Percentiles rank a stretch among this genome's conserved stretches.
phyloP scores from a whole-genome alignment of 2,329 filamentous ascomycete species.

The Hawksworthiomyces lignivorus region DNA sequence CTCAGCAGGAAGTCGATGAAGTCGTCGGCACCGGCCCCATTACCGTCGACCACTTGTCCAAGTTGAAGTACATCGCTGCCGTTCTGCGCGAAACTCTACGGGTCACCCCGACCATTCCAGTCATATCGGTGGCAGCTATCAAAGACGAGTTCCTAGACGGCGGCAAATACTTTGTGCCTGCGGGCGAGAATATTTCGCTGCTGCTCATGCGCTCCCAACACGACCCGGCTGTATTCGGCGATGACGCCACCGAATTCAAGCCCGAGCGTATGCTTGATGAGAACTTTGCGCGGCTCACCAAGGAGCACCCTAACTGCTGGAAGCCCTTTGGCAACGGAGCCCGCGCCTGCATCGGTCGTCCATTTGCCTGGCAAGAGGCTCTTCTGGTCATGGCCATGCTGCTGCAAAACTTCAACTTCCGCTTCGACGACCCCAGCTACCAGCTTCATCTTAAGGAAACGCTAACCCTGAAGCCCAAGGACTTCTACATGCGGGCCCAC shows the following conservation, averaged over 20 bases:
- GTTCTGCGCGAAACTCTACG: constrained; percentile 48
- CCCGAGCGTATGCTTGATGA: constrained; percentile 58
- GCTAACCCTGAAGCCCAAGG: too few species aligned
- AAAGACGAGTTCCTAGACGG: too few species aligned
- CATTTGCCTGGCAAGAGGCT: constrained; percentile 48
- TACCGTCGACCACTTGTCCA: constrained; percentile 37
- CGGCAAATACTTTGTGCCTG: constrained; percentile 34
- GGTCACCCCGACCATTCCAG: constrained; percentile 38
- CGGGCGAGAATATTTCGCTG: constrained; percentile 45
- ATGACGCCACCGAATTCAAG: constrained; percentile 48
- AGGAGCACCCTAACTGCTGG: constrained; percentile 33
- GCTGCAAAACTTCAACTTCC: constrained; percentile 62
- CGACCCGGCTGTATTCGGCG: constrained; percentile 49
- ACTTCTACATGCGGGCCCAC: too few species aligned
- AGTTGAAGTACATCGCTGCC: constrained; percentile 46
- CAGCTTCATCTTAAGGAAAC: constrained; percentile 43
- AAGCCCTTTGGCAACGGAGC: too few species aligned
- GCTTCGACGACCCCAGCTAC: constrained; percentile 52
- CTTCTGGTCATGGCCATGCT: constrained; percentile 43
- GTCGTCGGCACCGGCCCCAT: constrained; percentile 39
- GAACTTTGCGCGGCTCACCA: constrained; percentile 30
- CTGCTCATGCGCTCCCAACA: constrained; percentile 40
- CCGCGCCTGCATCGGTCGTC: constrained; percentile 33
- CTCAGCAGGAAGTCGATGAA: constrained; percentile 47
- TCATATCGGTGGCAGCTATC: too few species aligned